Conservation (phyloP, 2,329 filamentous ascomycete species). For the Xylaria sp. region DNA sequence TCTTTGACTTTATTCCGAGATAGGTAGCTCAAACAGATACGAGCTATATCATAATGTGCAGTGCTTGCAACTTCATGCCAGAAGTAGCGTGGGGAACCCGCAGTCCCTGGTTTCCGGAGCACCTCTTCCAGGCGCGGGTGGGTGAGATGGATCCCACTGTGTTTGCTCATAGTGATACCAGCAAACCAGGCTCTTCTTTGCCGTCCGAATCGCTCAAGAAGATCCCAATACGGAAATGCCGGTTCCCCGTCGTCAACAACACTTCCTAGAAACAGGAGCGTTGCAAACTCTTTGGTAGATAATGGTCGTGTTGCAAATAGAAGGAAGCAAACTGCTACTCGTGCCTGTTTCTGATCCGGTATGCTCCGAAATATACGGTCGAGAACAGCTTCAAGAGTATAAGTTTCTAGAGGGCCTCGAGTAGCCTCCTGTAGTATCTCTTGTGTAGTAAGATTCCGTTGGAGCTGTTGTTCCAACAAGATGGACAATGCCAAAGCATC, state of each 20-base stretch:
- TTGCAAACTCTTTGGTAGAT: constrained; percentile 5
- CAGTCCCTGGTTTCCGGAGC: not conserved
- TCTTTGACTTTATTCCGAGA: not conserved
- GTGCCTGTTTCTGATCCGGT: constrained; percentile 5
- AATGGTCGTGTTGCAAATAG: constrained; percentile 7
- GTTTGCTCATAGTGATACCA: constrained; percentile 4
- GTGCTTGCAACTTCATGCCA: constrained; percentile 6
- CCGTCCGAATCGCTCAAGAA: constrained; percentile 1
- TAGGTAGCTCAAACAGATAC: not conserved
- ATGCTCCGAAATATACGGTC: constrained; percentile 8
- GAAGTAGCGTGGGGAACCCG: not conserved
- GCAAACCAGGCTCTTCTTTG: constrained; percentile 7
- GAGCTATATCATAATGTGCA: constrained; percentile 11
- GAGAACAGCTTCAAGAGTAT: not conserved
- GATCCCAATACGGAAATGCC: not conserved
- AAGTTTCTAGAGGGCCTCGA: not conserved
- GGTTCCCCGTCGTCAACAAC: not conserved
- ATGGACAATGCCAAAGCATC: constrained; percentile 1
- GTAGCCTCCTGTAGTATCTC: constrained; percentile 4
- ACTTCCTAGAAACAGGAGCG: constrained; percentile 1
- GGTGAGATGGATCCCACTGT: constrained; percentile 4
- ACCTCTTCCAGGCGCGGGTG: not conserved
- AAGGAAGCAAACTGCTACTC: not conserved
- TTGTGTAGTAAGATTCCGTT: not conserved
- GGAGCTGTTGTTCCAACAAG: not conserved